A percentile compares a stretch with the other conserved stretches of the same genome.
Conservation (phyloP, 441 rosid genomes). For the Theobroma grandiflorum region DNA sequence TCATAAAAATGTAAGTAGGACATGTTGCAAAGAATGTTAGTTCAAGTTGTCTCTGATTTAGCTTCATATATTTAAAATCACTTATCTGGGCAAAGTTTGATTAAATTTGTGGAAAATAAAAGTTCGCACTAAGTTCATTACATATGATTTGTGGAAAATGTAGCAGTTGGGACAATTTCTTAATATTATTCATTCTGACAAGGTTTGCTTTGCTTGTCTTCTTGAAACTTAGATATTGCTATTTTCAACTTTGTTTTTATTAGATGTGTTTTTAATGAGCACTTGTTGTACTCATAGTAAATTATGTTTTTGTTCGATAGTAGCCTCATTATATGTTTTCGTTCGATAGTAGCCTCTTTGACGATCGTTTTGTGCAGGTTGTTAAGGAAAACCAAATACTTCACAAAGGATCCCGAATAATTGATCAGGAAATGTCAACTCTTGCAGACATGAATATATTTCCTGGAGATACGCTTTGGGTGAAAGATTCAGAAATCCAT, state of each 20-base stretch:
- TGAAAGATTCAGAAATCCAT: conserved; percentile 92
- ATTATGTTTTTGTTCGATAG: conserved; percentile 3
- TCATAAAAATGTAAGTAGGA: neutral
- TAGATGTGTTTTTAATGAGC: conserved; percentile 25
- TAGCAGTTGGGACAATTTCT: conserved; percentile 10
- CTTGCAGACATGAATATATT: conserved; percentile 97
- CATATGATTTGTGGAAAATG: neutral
- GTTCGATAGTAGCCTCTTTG: conserved; percentile 9
- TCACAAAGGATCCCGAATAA: conserved; percentile 79
- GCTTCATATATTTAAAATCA: neutral
- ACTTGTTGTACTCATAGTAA: neutral
- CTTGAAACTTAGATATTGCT: conserved; percentile 9
- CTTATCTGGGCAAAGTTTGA: neutral
- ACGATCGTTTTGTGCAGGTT: conserved; percentile 57
- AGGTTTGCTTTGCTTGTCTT: conserved; percentile 7
- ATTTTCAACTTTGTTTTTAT: neutral
- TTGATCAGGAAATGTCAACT: conserved; percentile 91
- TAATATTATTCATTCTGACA: neutral
- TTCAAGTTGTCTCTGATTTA: neutral
- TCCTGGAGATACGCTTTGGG: conserved; percentile 98
- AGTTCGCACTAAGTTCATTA: neutral
- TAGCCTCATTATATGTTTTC: neutral
- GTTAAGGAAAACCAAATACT: conserved; percentile 97
- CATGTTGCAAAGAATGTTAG: neutral
- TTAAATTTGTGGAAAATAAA: conserved; percentile 1